Base-by-base conservation (phyloP, 306 rosid species). In the Benincasa hispida region DNA sequence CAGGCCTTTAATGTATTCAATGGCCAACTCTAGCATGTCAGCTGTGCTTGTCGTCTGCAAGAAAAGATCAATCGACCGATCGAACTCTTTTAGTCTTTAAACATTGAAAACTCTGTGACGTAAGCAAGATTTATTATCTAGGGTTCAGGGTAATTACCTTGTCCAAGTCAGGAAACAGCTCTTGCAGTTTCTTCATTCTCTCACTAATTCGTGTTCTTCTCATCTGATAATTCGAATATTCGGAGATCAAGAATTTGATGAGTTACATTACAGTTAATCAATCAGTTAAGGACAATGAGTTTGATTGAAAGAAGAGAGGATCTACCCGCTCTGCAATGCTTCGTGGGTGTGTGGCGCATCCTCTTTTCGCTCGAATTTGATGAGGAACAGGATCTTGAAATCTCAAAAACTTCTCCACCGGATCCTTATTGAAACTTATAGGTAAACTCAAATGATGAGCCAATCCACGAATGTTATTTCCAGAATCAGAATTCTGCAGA, bases 321-420 rank as follows among this genome's bases (percentile, higher is more conserved):
- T 24, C 48, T 74, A 78, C 98, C 92, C 98, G 85, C 83, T 93
- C 98, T 32, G 98, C 98, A 76, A 93, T 91, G 90, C 97, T 93
- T 81, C 98, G 86, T 2, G 98, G 98, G 76, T 93, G 98, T 57
- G 98, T 93, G 69, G 98, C 98, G 18, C 84, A 93, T 72, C 98
- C 98, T 85, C 98, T 77, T 85, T 93, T 93, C 34, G 98, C 98
- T 59, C 98, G 85, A 79, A 80, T 82, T 86, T 91, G 90, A 78
- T 92, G 89, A 72, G 91, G 97, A 72, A 86, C 87, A 4, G 92
- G 81, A 45, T 82, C 92, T 84, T 89, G 90, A 79, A 85, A 67
- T 35, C 86, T 89, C 60, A 89, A 83, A 39, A 80, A 75, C 82
- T 84, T 93, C 68, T 93, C 92, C 10, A 72, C 69, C 4, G 87